phyloP scores from a whole-genome alignment of 106 monocot species.

The Acanthochlamys bracteata region DNA sequence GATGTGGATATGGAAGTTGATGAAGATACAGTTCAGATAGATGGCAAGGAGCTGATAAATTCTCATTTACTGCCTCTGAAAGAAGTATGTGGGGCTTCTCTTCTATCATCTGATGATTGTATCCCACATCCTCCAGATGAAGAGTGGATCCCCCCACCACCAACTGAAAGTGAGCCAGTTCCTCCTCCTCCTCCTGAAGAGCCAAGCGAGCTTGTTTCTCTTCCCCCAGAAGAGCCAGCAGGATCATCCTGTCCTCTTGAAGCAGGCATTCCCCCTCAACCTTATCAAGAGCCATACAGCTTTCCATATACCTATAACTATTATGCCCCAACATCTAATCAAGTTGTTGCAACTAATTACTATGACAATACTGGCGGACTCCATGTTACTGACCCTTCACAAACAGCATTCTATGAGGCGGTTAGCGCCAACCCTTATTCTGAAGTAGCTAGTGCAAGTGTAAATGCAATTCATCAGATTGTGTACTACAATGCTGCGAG shows the following conservation, averaged over 20 bases:
- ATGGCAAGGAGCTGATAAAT: constrained; percentile 2
- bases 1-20: constrained; percentile 99
- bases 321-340: constrained; percentile 35
- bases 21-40: constrained; percentile 37
- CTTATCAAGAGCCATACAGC: constrained; percentile 50
- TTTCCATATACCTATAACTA: constrained; percentile 44
- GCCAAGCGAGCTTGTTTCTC: background rate
- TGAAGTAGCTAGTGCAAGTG: constrained; percentile 13
- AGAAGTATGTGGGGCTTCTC: constrained; percentile 2
- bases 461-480: constrained; percentile 17
- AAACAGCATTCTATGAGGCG: constrained; percentile 32
- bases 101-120: constrained; percentile 19
- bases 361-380: constrained; percentile 27
- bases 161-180: constrained; percentile 54
- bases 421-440: constrained; percentile 21
- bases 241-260: constrained; percentile 19
- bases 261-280: constrained; percentile 16
- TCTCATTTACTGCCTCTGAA: constrained; percentile 8
- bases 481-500: constrained; percentile 36
- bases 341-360: constrained; percentile 30
- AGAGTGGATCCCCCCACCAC: constrained; percentile 89
- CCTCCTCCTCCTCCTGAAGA: constrained; percentile 54
- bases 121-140: constrained; percentile 65
- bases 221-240: constrained; percentile 25
- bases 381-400: constrained; percentile 35